Base-by-base conservation (phyloP, 768 basidiomycete genomes). In the Coprinopsis marcescibilis region DNA sequence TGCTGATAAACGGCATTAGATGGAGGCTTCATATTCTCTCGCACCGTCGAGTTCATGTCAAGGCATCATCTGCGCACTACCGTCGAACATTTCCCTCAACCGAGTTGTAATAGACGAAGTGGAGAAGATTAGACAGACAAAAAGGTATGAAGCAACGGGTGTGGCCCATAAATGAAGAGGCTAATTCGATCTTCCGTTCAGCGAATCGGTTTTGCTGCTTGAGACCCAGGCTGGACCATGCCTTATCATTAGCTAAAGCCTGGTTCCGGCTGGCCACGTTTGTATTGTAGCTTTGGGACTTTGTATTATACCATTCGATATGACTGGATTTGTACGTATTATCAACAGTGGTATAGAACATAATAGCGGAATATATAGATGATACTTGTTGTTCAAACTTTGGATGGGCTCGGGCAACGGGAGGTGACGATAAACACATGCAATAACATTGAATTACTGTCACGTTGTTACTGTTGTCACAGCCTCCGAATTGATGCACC, bases 11-110 rank as follows among this genome's bases (percentile, higher is more conserved):
- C 51, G 42, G 48, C 48, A 19, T 32, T 55, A 86, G 83, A 67
- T 85, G 42, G 60, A 73, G 27, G 79, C 81, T 4, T 78, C 81
- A 1, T 85, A 86, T 57, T 73, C 71, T 12, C 68, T 86, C 36
- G 71, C 77, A 8, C 81, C 83, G 8, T 78, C 82, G 13, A 74
- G 70, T 60, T 77, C 77, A 37, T 71, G 78, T 1, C 58, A 78
- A 30, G 82, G 82, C 55, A 63, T 85, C 30, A 68, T 85, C 17
- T 80, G 75, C 55, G 77, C 73, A 13, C 59, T 76, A 11, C 70
- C 75, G 8, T 27, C 48, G 14, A 68, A 71, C 24, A 56, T 67
- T 19, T 66, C 70, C 53, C 45, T 67, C 63, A 51, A 66, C 71
- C 58, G 39, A 19, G 7, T 43, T 48, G 19, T 10, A 19, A 11